phyloP scores from a whole-genome alignment of 345 rosid species.

The Bruguiera parviflora region DNA sequence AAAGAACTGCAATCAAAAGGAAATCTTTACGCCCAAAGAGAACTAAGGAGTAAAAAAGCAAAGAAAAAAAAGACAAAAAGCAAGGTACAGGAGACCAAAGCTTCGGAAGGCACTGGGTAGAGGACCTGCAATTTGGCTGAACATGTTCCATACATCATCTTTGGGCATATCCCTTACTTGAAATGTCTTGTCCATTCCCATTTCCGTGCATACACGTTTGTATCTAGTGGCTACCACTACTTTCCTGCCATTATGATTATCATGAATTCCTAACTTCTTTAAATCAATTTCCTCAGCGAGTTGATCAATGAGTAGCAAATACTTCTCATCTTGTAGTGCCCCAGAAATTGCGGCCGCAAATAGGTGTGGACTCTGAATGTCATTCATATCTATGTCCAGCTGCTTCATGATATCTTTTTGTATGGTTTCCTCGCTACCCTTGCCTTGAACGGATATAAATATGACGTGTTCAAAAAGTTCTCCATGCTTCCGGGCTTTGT shows the following conservation, averaged over 20 bases:
- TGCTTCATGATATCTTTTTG: constrained; percentile 5
- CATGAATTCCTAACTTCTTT: constrained; percentile 5
- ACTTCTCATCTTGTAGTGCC: neutral
- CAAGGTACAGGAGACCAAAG: no score
- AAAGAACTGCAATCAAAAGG: no score
- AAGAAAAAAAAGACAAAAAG: no score
- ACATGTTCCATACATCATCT: constrained; percentile 12
- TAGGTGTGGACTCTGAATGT: neutral
- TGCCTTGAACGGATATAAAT: constrained; percentile 6
- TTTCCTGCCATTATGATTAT: constrained; percentile 7
- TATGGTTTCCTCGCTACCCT: neutral
- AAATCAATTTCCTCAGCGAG: constrained; percentile 10
- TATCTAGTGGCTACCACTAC: constrained; percentile 17
- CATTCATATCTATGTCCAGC: neutral
- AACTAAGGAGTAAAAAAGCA: no score
- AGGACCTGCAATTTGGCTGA: constrained; percentile 5
- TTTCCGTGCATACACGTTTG: neutral
- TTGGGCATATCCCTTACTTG: constrained; percentile 1
- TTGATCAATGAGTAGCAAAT: constrained; percentile 17
- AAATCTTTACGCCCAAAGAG: no score
- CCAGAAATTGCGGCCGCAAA: neutral
- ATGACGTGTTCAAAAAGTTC: constrained; percentile 7
- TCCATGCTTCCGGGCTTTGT: neutral
- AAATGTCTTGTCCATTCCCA: constrained; percentile 8
- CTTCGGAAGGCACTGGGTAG: no score